Base-by-base conservation (phyloP, 225 moss, liverwort and hornwort genomes). In the Sphagnum contortum region DNA sequence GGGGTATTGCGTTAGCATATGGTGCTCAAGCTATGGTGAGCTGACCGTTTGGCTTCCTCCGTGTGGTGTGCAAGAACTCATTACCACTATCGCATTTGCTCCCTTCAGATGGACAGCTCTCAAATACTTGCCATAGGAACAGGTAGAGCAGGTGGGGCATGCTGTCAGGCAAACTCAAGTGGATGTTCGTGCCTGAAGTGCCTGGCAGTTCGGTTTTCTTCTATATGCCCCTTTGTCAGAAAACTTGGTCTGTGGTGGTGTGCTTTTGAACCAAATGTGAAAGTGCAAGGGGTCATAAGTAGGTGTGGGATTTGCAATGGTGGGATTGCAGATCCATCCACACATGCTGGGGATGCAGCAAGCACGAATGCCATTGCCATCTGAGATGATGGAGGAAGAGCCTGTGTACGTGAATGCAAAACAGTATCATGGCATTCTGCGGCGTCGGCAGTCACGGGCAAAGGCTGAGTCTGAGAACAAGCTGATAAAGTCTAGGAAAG, bases 301-400 rank as follows among this genome's bases (percentile, higher is more conserved):
- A 29, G 29, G 29, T 29, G 29, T 29, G 29, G 29, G 63, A 13
- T 46, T 13, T 45, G 50, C 8, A 44, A 47, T 62, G 54, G 61
- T 55, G 61, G 47, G 61, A 68, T 10, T 69, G 57, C 81, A 96
- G 96, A 92, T 98, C 55, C 92, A 92, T 75, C 96, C 96, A 47
- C 93, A 90, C 52, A 91, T 98, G 93, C 69, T 98, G 69, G 96
- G 96, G 64, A 88, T 98, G 8, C 98, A 93, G 78, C 98, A 98
- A 79, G 98, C 98, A 62, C 98, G 98, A 12, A 98, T 98, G 98
- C 98, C 98, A 63, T 72, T 98, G 29, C 98, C 98, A 2, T 98
- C 96, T 4, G 98, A 98, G 76, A 89, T 98, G 91, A 82, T 98
- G 85, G 98, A 98, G 78, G 98, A 98, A 76, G 98, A 98, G 75